Percentiles rank a stretch among this genome's conserved stretches.
Conservation (phyloP, 2,329 filamentous ascomycete genomes). For the Amauroascus verrucosus region DNA sequence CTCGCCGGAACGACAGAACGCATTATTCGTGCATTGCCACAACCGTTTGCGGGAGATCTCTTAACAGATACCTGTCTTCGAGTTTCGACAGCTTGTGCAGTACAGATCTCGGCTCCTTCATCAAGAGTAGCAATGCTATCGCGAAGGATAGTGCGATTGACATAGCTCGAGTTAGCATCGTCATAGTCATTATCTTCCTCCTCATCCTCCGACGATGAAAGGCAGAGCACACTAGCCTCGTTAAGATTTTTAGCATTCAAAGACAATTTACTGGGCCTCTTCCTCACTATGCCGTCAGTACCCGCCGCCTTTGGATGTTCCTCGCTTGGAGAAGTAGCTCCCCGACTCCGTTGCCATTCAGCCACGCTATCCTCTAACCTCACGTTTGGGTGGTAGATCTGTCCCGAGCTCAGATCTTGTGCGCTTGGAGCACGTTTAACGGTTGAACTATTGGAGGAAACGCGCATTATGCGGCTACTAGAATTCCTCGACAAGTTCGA, state of each 20-base stretch:
- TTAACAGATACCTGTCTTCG: constrained; percentile 22
- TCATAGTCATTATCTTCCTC: constrained; percentile 26
- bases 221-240: constrained; percentile 38
- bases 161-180: constrained; percentile 10
- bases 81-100: constrained; percentile 31
- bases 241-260: constrained; percentile 34
- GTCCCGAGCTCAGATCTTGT: background rate
- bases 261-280: constrained; percentile 32
- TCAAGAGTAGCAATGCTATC: constrained; percentile 34
- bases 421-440: constrained; percentile 5
- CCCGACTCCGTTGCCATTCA: background rate
- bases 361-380: background rate
- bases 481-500: constrained; percentile 9
- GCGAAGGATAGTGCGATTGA: constrained; percentile 20
- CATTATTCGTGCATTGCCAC: constrained; percentile 20
- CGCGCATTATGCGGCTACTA: constrained; percentile 4
- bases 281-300: constrained; percentile 19
- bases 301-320: background rate
- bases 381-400: background rate
- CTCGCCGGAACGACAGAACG: constrained; percentile 17
- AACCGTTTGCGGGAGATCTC: constrained; percentile 23
- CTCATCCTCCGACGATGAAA: constrained; percentile 42
- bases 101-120: constrained; percentile 36
- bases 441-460: constrained; percentile 2
- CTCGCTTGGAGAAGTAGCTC: background rate